Conservation (phyloP, 208 protist species). For the Herpetomonas samuelpessoai region DNA sequence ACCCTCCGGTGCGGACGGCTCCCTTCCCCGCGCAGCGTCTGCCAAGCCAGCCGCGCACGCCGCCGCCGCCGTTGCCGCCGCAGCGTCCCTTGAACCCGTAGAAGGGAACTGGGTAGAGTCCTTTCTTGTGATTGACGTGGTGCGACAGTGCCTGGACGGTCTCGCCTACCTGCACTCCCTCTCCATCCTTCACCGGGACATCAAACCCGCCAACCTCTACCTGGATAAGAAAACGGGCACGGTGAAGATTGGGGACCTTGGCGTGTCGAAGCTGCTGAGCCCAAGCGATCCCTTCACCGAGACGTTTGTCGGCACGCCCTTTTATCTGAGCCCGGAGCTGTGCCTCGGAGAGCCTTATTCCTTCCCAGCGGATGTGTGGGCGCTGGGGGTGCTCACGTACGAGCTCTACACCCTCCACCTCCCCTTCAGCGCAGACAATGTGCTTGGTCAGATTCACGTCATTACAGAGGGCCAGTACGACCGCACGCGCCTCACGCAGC, state of each 20-base stretch:
- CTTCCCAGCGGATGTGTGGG: constrained; percentile 84
- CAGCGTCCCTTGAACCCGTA: constrained; percentile 1
- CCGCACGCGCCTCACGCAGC: constrained; percentile 26
- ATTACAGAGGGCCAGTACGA: constrained; percentile 85
- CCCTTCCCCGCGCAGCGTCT: not conserved
- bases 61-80: not conserved
- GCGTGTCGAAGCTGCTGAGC: constrained; percentile 78
- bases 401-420: constrained; percentile 79
- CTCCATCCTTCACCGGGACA: constrained; percentile 88
- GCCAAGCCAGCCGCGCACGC: not conserved
- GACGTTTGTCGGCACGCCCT: constrained; percentile 91
- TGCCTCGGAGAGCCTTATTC: constrained; percentile 85
- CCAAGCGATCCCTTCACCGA: constrained; percentile 43
- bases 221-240: constrained; percentile 39
- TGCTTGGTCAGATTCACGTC: constrained; percentile 80
- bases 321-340: constrained; percentile 88
- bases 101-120: constrained; percentile 60
- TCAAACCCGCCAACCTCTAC: constrained; percentile 93
- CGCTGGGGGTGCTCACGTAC: constrained; percentile 83
- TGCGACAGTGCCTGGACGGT: constrained; percentile 76
- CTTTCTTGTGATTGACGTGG: constrained; percentile 65
- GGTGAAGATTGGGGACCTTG: constrained; percentile 89
- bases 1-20: not conserved
- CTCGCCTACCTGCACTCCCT: constrained; percentile 83
- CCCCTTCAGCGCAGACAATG: constrained; percentile 81